Evolutionary conservation across 305 asterid genomes (phyloP).

Genomic region (Lippia alba): DNA sequence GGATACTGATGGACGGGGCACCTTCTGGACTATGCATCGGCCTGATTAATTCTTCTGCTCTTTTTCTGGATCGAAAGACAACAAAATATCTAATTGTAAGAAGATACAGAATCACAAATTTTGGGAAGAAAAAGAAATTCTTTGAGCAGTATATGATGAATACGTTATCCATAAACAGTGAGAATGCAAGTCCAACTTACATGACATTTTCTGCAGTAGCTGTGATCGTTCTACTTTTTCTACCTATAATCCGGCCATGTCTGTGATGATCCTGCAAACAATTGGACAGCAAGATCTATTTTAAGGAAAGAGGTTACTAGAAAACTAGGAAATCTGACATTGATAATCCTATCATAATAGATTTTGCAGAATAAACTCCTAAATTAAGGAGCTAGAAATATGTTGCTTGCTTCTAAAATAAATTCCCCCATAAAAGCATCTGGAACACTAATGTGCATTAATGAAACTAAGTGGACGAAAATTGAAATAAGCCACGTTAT

Average conservation of each 20-base stretch:
- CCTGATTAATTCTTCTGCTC: conserved; percentile 56
- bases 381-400: too few relatives aligned
- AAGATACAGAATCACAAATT: conserved; percentile 16
- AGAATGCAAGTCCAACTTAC: conserved; percentile 40
- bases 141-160: conserved; percentile 15
- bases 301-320: too few relatives aligned
- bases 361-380: too few relatives aligned
- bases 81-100: conserved; percentile 20
- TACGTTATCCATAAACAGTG: conserved; percentile 12
- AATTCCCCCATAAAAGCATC: conserved; percentile 14
- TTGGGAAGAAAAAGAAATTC: conserved; percentile 26
- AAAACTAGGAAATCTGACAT: too few relatives aligned
- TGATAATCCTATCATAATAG: too few relatives aligned
- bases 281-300: conserved; percentile 17
- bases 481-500: conserved; percentile 12
- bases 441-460: background rate
- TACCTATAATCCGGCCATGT: conserved; percentile 53
- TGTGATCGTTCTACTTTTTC: conserved; percentile 63
- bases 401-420: too few relatives aligned
- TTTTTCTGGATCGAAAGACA: conserved; percentile 54
- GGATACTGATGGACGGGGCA: conserved; percentile 72
- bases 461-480: conserved; percentile 7
- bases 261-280: conserved; percentile 56
- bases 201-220: conserved; percentile 66
- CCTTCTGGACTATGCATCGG: conserved; percentile 52